A percentile compares a stretch with the other conserved stretches of the same genome.
Evolutionary conservation across 768 basidiomycete species (phyloP).

Genomic region (Tephrocybe sp.): DNA sequence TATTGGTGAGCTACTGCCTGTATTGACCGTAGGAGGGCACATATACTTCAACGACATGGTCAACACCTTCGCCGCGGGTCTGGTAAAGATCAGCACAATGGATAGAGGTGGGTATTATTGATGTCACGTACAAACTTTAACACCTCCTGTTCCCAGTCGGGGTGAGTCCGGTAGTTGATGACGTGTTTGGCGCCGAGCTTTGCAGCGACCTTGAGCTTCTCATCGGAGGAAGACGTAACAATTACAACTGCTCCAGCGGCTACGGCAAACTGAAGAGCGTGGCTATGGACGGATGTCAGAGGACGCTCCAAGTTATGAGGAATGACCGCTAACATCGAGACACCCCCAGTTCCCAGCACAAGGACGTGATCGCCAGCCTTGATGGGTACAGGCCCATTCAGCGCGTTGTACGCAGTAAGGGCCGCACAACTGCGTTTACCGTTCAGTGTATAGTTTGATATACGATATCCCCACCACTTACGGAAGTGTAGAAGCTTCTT

Average conservation of each 20-base stretch:
- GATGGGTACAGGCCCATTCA: slow-evolving; percentile 48
- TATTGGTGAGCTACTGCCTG: no score
- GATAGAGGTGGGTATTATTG: not conserved
- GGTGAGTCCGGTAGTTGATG: slow-evolving; percentile 62
- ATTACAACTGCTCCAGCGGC: slow-evolving; percentile 66
- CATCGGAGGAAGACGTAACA: slow-evolving; percentile 65
- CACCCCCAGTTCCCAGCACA: slow-evolving; percentile 56
- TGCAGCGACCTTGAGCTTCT: slow-evolving; percentile 53
- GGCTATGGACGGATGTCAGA: slow-evolving; percentile 30
- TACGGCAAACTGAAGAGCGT: slow-evolving; percentile 60
- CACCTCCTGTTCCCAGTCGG: slow-evolving; percentile 59
- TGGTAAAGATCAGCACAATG: slow-evolving; percentile 16
- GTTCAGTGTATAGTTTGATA: not conserved
- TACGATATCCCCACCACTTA: slow-evolving; percentile 23
- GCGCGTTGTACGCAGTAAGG: slow-evolving; percentile 63
- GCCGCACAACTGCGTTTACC: slow-evolving; percentile 46
- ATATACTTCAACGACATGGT: slow-evolving; percentile 21
- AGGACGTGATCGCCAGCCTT: slow-evolving; percentile 54
- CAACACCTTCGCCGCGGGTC: slow-evolving; percentile 38
- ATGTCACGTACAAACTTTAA: slow-evolving; percentile 38
- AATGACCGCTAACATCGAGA: slow-evolving; percentile 43
- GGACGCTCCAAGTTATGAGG: not conserved
- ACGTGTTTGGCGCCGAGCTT: slow-evolving; percentile 52
- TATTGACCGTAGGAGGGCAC: no score
- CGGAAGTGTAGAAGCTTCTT: no score